Evolutionary conservation across 768 basidiomycete genomes (phyloP).

Genomic region (Phaeotremella fagi): DNA sequence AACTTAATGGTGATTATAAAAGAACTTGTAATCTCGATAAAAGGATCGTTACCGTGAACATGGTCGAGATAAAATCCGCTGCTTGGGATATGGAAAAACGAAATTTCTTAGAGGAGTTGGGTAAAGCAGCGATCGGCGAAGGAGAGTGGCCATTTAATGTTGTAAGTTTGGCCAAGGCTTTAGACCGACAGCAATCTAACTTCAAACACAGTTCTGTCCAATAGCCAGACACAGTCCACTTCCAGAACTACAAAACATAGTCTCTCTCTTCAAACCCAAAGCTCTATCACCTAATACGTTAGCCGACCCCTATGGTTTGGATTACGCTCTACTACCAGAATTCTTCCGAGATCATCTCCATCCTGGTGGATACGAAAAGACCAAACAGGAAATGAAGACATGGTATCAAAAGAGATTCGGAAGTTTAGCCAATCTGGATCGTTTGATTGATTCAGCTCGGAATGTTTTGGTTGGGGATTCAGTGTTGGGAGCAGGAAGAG

Average conservation of each 20-base stretch:
- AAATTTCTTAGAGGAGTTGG: constrained; percentile 52
- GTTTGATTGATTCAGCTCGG: not conserved
- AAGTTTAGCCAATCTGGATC: not conserved
- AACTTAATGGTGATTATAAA: constrained; percentile 33
- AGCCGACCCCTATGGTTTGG: constrained; percentile 55
- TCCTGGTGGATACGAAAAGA: constrained; percentile 27
- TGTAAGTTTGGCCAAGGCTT: constrained; percentile 50
- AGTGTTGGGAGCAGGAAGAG: not conserved
- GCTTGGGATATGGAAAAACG: constrained; percentile 57
- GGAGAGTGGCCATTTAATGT: constrained; percentile 56
- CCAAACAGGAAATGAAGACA: constrained; percentile 18
- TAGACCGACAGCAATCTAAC: not conserved
- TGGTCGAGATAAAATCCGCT: constrained; percentile 63
- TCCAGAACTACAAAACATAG: constrained; percentile 76
- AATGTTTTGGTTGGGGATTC: not conserved
- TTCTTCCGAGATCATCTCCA: constrained; percentile 64
- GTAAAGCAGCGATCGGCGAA: constrained; percentile 28
- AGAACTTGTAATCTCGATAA: constrained; percentile 26
- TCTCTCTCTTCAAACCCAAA: constrained; percentile 72
- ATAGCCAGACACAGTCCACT: constrained; percentile 81
- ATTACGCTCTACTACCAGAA: constrained; percentile 66
- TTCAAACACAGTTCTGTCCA: constrained; percentile 56
- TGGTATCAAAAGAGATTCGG: constrained; percentile 13
- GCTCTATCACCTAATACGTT: constrained; percentile 76
- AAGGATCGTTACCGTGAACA: constrained; percentile 74